Evolutionary conservation across 805 yeast genomes (phyloP), one percentile per base, ranked within the genome.

Genomic region (Metschnikowia koreensis): DNA sequence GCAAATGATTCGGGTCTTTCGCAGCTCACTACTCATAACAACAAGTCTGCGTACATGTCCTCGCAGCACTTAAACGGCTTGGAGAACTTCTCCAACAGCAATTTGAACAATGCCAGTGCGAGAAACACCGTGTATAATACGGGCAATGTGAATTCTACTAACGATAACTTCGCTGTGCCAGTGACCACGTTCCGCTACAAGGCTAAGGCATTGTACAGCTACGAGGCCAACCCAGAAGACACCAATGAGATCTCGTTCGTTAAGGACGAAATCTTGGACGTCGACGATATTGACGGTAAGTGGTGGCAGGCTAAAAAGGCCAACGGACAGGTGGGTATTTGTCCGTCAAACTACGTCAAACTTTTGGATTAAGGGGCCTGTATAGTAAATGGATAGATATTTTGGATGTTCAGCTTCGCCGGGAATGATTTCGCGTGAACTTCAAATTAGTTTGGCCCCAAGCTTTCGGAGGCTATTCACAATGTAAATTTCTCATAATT

Each of bases 281-380:
- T 93, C 34, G 89, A 89, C 60, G 97, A 93, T 64, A 89, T 90
- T 51, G 88, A 88, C 58, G 97, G 97, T 43, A 85, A 96, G 71
- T 93, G 99, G 99, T 93, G 98, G 98, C 97, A 91, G 71, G 97
- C 97, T 39, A 83, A 87, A 67, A 82, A 92, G 64, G 78, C 86
- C 8, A 87, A 83, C 60, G 99, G 99, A 34, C 94, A 91, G 67
- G 87, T 90, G 41, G 99, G 98, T 59, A 93, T 93, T 62, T 91
- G 97, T 69, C 98, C 99, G 46, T 86, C 96, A 62, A 94, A 93
- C 69, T 93, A 93, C 65, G 92, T 93, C 44, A 89, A 89, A 68
- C 75, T 91, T 54, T 72, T 86, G 51, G 83, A 79, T 55, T 69
- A 50, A 22, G 46, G 44, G 48, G 27, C 27, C 28, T 48, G 44